Evolutionary conservation across 2,329 filamentous ascomycete species (phyloP).

Genomic region (Ophiostoma sp.): DNA sequence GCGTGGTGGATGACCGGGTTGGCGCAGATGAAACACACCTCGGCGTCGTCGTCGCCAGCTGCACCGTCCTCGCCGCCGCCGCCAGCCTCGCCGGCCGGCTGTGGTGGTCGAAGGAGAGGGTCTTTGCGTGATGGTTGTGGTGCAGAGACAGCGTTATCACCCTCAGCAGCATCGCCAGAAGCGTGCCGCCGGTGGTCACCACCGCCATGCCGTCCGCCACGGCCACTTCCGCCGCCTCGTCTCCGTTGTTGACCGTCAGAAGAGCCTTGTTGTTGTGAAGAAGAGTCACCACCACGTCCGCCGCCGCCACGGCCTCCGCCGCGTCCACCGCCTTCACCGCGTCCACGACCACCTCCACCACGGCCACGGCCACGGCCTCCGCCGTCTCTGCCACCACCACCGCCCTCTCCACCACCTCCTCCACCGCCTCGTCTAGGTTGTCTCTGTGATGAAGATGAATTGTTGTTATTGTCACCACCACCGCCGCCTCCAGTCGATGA

Average conservation of each 20-base stretch:
- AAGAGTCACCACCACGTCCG: constrained; percentile 2
- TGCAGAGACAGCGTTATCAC: not conserved
- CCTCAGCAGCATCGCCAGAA: not conserved
- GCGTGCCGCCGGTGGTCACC: not conserved
- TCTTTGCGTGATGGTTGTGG: constrained; percentile 17
- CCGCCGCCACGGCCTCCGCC: constrained; percentile 14
- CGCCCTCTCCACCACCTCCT: constrained; percentile 44
- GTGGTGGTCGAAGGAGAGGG: constrained; percentile 7
- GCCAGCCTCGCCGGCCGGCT: constrained; percentile 12
- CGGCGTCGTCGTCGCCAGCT: constrained; percentile 56
- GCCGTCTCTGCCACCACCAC: constrained; percentile 34
- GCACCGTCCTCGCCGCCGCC: constrained; percentile 23
- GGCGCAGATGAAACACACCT: constrained; percentile 97
- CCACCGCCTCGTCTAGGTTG: constrained; percentile 35
- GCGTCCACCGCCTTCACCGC: constrained; percentile 39
- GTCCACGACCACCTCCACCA: constrained; percentile 18
- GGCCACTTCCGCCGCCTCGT: not conserved
- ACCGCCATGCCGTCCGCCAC: not conserved
- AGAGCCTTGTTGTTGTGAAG: not conserved
- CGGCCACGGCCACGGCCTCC: constrained; percentile 36
- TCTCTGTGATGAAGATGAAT: constrained; percentile 25
- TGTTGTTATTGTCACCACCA: not conserved
- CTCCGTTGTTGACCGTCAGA: not conserved
- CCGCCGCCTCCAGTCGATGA: not conserved
- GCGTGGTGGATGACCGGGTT: constrained; percentile 85